These are phyloP conservation scores for Fraxinus dipetala DNA, from an alignment of 305 asterid species.

Conservation along the genomic window DNA sequence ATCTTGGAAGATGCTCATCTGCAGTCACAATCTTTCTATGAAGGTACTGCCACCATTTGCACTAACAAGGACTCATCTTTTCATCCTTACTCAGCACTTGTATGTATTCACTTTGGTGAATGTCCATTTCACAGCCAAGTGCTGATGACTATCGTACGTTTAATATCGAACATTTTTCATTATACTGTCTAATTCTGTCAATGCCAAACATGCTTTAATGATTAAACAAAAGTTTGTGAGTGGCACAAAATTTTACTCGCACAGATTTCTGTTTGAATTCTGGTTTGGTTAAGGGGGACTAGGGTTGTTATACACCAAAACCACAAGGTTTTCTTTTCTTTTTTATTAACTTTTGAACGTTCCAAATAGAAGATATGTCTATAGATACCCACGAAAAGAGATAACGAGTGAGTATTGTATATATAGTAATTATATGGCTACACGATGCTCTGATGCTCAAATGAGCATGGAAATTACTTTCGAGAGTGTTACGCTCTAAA, in stretches of 20 bases:
- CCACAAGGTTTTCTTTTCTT: background rate
- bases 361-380: no score
- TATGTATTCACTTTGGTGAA: slow-evolving; percentile 15
- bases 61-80: background rate
- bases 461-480: no score
- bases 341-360: background rate
- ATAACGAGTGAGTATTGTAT: background rate
- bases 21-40: slow-evolving; percentile 18
- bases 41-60: background rate
- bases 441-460: no score
- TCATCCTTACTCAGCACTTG: slow-evolving; percentile 20
- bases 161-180: background rate
- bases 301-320: background rate
- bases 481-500: no score
- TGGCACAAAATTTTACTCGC: background rate
- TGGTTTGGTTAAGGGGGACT: background rate
- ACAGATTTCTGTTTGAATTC: background rate
- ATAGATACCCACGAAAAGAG: background rate
- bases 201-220: background rate
- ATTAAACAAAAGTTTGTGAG: background rate
- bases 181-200: background rate
- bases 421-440: no score
- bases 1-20: background rate
- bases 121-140: slow-evolving; percentile 23
- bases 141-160: no score